Evolutionary conservation across 352 stramenopile genomes (phyloP).

Genomic region (Thalassiosira livingstoniorum): DNA sequence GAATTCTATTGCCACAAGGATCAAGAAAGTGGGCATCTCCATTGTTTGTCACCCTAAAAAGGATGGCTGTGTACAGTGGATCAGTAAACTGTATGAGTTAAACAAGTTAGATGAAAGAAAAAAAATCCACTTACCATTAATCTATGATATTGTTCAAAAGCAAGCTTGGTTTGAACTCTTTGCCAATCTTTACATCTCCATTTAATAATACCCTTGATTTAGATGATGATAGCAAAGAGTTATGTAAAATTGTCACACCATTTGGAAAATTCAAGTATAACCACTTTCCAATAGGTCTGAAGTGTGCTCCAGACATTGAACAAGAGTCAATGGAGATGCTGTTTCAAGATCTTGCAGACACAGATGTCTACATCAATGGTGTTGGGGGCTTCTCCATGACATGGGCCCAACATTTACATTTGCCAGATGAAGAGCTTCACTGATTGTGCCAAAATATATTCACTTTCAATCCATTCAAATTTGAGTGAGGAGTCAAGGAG

Average conservation of each 20-base stretch:
- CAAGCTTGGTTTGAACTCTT: slow-evolving; percentile 37
- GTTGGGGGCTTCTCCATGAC: slow-evolving; percentile 51
- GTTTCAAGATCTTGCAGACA: slow-evolving; percentile 15
- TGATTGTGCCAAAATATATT: slow-evolving; percentile 34
- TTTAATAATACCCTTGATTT: slow-evolving; percentile 60
- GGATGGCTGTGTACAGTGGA: slow-evolving; percentile 12
- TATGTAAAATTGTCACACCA: slow-evolving; percentile 47
- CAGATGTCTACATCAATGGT: slow-evolving; percentile 61
- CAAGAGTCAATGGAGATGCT: slow-evolving; percentile 64
- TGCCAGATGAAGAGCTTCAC: slow-evolving; percentile 31
- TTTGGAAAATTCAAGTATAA: slow-evolving; percentile 20
- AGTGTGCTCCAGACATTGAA: slow-evolving; percentile 43
- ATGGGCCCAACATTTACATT: slow-evolving; percentile 48
- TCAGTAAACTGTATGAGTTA: slow-evolving; percentile 10
- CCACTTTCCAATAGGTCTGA: slow-evolving; percentile 59
- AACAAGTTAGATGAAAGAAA: slow-evolving; percentile 24
- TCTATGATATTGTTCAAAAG: slow-evolving; percentile 67
- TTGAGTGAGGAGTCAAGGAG: slow-evolving; percentile 63
- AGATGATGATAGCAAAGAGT: slow-evolving; percentile 36
- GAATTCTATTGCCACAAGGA: slow-evolving; percentile 23
- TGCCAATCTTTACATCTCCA: slow-evolving; percentile 55
- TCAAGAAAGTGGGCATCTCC: slow-evolving; percentile 21
- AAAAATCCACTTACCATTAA: slow-evolving; percentile 61
- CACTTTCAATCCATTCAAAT: slow-evolving; percentile 62
- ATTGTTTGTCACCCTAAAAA: slow-evolving; percentile 39